phyloP scores from a whole-genome alignment of 352 stramenopile genomes.

The Globisporangium okanoganense region DNA sequence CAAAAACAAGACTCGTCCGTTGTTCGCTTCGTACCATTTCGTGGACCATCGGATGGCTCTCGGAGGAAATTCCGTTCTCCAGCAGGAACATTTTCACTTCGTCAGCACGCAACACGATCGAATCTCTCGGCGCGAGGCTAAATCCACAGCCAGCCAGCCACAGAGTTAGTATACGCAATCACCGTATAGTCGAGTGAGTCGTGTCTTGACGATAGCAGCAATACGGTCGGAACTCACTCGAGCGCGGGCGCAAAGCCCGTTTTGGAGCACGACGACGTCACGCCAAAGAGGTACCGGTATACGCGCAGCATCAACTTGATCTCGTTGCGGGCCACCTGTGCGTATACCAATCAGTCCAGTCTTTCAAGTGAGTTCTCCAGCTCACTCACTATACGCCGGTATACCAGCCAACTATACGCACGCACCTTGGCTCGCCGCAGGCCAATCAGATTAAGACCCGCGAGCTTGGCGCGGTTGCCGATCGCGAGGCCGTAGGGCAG shows the following conservation, averaged over 20 bases:
- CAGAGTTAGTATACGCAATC: neutral
- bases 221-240: slow-evolving; percentile 30
- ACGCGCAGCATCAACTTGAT: slow-evolving; percentile 78
- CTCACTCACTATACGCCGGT: neutral
- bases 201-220: neutral
- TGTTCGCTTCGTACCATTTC: slow-evolving; percentile 45
- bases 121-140: slow-evolving; percentile 55
- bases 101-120: slow-evolving; percentile 44
- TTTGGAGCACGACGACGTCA: slow-evolving; percentile 39
- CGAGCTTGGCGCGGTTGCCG: slow-evolving; percentile 75
- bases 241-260: slow-evolving; percentile 71
- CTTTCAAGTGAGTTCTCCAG: no score
- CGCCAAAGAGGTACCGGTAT: slow-evolving; percentile 76
- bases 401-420: neutral
- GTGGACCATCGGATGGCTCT: slow-evolving; percentile 42
- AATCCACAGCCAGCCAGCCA: neutral
- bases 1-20: no score
- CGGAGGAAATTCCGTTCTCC: slow-evolving; percentile 29
- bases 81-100: slow-evolving; percentile 51
- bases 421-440: slow-evolving; percentile 51
- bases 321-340: slow-evolving; percentile 43
- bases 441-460: slow-evolving; percentile 72
- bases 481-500: slow-evolving; percentile 72
- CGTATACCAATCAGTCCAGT: neutral
- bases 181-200: neutral